phyloP scores from a whole-genome alignment of 805 yeast genomes.

The Wickerhamiella allomyrinae region DNA sequence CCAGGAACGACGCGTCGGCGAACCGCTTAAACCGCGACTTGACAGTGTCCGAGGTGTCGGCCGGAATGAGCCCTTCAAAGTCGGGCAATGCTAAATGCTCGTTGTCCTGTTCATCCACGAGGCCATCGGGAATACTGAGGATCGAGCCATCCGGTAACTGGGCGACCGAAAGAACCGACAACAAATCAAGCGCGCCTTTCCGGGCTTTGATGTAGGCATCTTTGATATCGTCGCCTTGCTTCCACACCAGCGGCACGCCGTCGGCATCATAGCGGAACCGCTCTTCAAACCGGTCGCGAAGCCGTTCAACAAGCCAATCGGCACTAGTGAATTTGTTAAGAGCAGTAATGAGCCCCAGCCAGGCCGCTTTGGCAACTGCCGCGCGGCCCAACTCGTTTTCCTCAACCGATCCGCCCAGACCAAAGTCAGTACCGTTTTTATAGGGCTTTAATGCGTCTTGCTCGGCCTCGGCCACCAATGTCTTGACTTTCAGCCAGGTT shows the following conservation, averaged over 20 bases:
- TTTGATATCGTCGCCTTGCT: constrained; percentile 59
- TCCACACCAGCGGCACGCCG: constrained; percentile 75
- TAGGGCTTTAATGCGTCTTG: constrained; percentile 23
- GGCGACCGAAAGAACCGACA: constrained; percentile 50
- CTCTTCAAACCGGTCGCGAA: constrained; percentile 73
- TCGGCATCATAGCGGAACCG: constrained; percentile 68
- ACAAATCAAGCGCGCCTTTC: constrained; percentile 36
- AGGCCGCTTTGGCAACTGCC: constrained; percentile 40
- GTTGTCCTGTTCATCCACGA: constrained; percentile 37
- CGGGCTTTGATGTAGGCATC: constrained; percentile 46
- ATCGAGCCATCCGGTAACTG: constrained; percentile 28
- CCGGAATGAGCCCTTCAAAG: constrained; percentile 36
- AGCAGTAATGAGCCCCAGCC: constrained; percentile 48
- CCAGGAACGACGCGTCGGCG: constrained; percentile 66
- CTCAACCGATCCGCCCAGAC: constrained; percentile 40
- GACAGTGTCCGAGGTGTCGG: constrained; percentile 43
- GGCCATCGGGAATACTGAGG: constrained; percentile 34
- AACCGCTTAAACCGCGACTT: constrained; percentile 51
- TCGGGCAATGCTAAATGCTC: constrained; percentile 19
- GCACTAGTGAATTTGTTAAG: constrained; percentile 49
- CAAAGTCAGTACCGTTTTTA: constrained; percentile 36
- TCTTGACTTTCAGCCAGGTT: constrained; percentile 48
- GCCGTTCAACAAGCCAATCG: constrained; percentile 47
- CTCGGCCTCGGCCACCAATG: constrained; percentile 29
- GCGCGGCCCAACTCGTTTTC: constrained; percentile 30